Evolutionary conservation across 805 yeast genomes (phyloP).

Genomic region (Candida rishiriensis): DNA sequence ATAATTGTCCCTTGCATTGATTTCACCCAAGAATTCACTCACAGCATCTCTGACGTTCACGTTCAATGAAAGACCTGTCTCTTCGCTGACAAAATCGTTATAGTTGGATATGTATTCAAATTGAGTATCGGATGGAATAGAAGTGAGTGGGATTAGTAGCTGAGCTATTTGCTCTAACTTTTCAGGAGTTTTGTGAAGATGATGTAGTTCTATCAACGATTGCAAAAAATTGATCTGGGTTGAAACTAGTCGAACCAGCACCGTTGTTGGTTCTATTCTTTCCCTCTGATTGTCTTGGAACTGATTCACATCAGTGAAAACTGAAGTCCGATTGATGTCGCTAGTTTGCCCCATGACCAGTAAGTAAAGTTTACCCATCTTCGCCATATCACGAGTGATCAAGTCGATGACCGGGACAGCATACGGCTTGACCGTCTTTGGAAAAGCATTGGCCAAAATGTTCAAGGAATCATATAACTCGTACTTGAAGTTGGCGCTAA

Average conservation of each 20-base stretch:
- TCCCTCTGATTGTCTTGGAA: constrained; percentile 20
- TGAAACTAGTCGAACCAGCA: constrained; percentile 20
- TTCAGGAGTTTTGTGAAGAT: constrained; percentile 5
- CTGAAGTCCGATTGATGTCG: constrained; percentile 1
- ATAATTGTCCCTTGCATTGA: constrained; percentile 38
- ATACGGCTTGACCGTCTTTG: constrained; percentile 13
- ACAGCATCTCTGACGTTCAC: constrained; percentile 57
- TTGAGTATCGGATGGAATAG: constrained; percentile 37
- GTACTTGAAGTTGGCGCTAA: constrained; percentile 21
- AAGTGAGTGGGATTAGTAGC: constrained; percentile 35
- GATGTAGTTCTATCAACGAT: constrained; percentile 19
- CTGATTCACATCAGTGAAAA: constrained; percentile 19
- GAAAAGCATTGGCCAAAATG: constrained; percentile 22
- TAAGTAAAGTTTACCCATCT: constrained; percentile 15
- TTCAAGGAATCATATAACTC: constrained; percentile 28
- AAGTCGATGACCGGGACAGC: constrained; percentile 10
- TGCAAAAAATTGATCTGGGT: constrained; percentile 31
- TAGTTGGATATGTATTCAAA: constrained; percentile 56
- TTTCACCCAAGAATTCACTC: constrained; percentile 49
- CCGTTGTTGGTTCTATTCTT: constrained; percentile 16
- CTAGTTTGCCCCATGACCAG: constrained; percentile 9
- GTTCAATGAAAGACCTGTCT: constrained; percentile 61
- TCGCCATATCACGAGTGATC: constrained; percentile 16
- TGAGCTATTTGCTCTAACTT: constrained; percentile 20
- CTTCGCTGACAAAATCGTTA: constrained; percentile 68